These are phyloP conservation scores for Helichrysum umbraculigerum DNA, from an alignment of 129 eudicot genomes.

Conservation along the genomic window DNA sequence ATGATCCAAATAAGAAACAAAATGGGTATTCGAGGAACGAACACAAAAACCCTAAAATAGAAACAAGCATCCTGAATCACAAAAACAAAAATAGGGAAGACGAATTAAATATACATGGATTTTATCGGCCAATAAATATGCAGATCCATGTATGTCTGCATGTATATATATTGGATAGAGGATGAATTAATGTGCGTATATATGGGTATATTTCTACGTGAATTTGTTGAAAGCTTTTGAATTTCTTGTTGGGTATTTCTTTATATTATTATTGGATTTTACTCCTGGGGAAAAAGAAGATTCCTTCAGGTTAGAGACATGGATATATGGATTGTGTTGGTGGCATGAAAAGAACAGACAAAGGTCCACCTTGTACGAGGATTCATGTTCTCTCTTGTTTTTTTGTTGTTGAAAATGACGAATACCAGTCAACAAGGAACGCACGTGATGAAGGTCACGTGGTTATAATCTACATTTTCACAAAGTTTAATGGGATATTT, in stretches of 20 bases:
- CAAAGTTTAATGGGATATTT: background rate
- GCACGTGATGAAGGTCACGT: slow-evolving; percentile 33
- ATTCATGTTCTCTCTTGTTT: slow-evolving; percentile 2
- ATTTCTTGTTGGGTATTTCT: slow-evolving; percentile 22
- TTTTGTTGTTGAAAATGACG: slow-evolving; percentile 8
- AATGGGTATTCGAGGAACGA: slow-evolving; percentile 2
- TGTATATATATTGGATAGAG: background rate
- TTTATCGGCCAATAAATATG: slow-evolving; percentile 19
- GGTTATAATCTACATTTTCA: background rate
- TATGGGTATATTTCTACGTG: slow-evolving; percentile 2
- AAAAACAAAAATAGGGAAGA: slow-evolving; percentile 9
- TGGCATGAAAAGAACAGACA: slow-evolving; percentile 32
- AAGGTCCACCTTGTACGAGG: slow-evolving; percentile 37
- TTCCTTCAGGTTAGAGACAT: slow-evolving; percentile 19
- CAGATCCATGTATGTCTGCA: slow-evolving; percentile 20
- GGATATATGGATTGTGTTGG: slow-evolving; percentile 15
- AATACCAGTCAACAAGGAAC: slow-evolving; percentile 18
- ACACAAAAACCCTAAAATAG: slow-evolving; percentile 24
- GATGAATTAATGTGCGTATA: background rate
- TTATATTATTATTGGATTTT: background rate
- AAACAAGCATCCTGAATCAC: slow-evolving; percentile 27
- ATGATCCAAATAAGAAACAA: slow-evolving; percentile 18
- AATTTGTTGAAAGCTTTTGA: slow-evolving; percentile 17
- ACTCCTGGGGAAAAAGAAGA: slow-evolving; percentile 15
- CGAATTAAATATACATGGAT: slow-evolving; percentile 11